A percentile compares a stretch with the other conserved stretches of the same genome.
Conservation (phyloP, 139 green algal species). For the Volvox africanus region DNA sequence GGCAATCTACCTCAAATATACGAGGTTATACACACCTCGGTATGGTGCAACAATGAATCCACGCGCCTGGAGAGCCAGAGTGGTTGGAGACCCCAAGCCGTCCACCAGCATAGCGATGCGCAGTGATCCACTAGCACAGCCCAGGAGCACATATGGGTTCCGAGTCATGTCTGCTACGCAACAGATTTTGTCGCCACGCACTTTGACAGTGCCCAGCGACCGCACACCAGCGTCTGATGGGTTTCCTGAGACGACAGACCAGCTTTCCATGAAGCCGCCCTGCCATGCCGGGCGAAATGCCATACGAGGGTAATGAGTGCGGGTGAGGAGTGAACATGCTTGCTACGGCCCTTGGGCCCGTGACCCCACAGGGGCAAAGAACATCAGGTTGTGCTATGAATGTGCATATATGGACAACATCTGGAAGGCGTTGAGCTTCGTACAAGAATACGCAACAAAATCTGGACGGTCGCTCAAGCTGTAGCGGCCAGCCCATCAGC, state of each 20-base stretch:
- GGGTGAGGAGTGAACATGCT: too few relatives aligned
- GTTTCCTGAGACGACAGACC: background rate
- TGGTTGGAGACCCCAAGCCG: conserved; percentile 19
- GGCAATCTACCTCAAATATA: too few relatives aligned
- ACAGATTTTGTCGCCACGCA: conserved; percentile 37
- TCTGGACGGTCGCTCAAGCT: too few relatives aligned
- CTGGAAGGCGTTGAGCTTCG: too few relatives aligned
- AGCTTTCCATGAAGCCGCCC: conserved; percentile 44
- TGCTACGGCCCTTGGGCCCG: too few relatives aligned
- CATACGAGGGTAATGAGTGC: too few relatives aligned
- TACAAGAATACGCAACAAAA: too few relatives aligned
- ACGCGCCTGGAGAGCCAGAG: conserved; percentile 20
- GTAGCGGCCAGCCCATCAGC: too few relatives aligned
- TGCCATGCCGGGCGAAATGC: background rate
- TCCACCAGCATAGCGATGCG: conserved; percentile 58
- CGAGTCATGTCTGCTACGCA: conserved; percentile 54
- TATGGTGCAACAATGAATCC: conserved; percentile 52
- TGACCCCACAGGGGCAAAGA: too few relatives aligned
- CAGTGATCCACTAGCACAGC: conserved; percentile 61
- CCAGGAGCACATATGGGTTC: conserved; percentile 67
- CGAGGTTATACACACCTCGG: conserved; percentile 37
- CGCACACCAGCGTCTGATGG: background rate
- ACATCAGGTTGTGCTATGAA: too few relatives aligned
- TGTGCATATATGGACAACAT: too few relatives aligned
- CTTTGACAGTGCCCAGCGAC: conserved; percentile 23